Evolutionary conservation across 1,284 basidiomycete genomes (phyloP).

Genomic region (Cryptococcus sp.): DNA sequence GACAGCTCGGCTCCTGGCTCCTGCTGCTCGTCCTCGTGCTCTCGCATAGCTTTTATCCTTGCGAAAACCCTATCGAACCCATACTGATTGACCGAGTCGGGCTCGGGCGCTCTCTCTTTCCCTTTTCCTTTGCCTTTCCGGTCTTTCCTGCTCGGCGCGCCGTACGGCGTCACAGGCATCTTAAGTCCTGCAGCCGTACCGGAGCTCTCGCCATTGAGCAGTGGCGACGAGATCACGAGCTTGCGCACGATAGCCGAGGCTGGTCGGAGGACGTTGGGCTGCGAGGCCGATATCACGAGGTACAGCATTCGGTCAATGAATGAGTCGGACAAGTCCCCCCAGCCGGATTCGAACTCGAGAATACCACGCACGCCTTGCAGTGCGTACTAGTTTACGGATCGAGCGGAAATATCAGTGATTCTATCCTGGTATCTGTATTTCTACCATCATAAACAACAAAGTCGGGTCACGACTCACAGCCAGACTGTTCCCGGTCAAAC

Average conservation of each 20-base stretch:
- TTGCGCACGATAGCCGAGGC: conserved; percentile 64
- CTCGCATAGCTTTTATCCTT: conserved; percentile 69
- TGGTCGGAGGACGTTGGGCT: conserved; percentile 92
- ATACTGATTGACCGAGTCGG: conserved; percentile 57
- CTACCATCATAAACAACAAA: conserved; percentile 5
- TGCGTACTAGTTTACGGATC: conserved; percentile 33
- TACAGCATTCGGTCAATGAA: conserved; percentile 62
- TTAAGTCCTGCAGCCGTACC: conserved; percentile 14
- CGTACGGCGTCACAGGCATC: conserved; percentile 14
- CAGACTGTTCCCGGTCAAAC: conserved; percentile 71
- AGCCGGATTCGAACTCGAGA: conserved; percentile 45
- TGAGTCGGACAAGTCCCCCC: conserved; percentile 36
- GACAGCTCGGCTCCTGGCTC: conserved; percentile 14
- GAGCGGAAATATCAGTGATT: conserved; percentile 50
- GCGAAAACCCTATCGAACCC: conserved; percentile 81
- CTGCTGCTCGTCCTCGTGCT: conserved; percentile 62
- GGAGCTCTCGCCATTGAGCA: conserved; percentile 8
- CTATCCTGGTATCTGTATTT: background rate
- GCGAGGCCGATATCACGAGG: conserved; percentile 72
- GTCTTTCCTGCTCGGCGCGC: conserved; percentile 15
- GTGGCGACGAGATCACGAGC: conserved; percentile 41
- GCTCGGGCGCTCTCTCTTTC: conserved; percentile 20
- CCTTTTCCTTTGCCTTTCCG: conserved; percentile 28
- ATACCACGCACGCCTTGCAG: conserved; percentile 43
- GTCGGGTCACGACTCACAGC: conserved; percentile 59